Conservation (phyloP, 73 alveolate species). For the Halteria grandinella region DNA sequence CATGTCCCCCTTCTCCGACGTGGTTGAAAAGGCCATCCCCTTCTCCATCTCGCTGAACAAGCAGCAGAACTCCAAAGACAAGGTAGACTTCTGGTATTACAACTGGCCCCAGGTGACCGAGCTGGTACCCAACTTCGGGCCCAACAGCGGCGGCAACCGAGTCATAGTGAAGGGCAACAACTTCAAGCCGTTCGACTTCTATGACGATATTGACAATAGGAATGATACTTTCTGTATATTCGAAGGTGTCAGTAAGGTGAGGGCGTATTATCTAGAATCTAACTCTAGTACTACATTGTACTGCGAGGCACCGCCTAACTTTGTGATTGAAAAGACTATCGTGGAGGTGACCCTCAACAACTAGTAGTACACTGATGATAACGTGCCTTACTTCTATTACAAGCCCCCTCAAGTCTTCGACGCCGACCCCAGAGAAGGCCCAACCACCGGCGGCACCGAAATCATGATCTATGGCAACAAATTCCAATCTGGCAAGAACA, state of each 20-base stretch:
- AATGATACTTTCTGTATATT: conserved; percentile 82
- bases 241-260: conserved; percentile 74
- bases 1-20: conserved; percentile 85
- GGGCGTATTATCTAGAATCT: conserved; percentile 76
- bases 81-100: conserved; percentile 84
- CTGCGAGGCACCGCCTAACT: conserved; percentile 91
- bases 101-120: conserved; percentile 81
- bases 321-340: conserved; percentile 70
- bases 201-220: conserved; percentile 52
- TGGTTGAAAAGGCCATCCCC: conserved; percentile 86
- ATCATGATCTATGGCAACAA: conserved; percentile 84
- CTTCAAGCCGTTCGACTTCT: conserved; percentile 86
- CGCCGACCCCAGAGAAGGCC: conserved; percentile 89
- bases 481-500: conserved; percentile 77
- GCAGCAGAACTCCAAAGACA: conserved; percentile 87
- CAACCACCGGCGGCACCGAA: conserved; percentile 86
- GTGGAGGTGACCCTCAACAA: conserved; percentile 84
- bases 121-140: conserved; percentile 89
- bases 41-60: conserved; percentile 86
- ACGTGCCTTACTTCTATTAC: conserved; percentile 79
- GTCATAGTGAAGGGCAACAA: conserved; percentile 84
- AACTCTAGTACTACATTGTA: conserved; percentile 76
- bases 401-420: conserved; percentile 90
- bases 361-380: conserved; percentile 89
- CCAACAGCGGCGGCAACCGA: conserved; percentile 88